Base-by-base conservation (phyloP, 305 asterid genomes). In the Petunia hybrid region DNA sequence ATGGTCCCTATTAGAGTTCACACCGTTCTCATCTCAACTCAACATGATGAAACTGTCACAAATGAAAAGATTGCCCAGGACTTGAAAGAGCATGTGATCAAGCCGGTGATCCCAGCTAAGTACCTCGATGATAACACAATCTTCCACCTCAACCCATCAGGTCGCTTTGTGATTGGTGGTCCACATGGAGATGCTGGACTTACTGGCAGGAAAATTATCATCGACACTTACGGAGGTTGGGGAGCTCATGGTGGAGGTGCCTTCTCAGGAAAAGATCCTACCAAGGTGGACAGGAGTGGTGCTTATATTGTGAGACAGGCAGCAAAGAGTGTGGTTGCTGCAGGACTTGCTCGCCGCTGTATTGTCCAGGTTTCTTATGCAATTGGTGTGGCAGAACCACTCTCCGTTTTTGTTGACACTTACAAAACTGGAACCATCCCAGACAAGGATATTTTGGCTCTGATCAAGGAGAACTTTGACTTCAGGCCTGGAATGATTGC, bases 131-230 rank as follows among this genome's bases (percentile, higher is more conserved):
- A 82, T 39, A 55, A 82, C 5, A 82, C 84, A 4, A 82, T 82
- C 84, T 82, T 82, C 81, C 84, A 82, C 77, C 84, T 82, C 77
- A 82, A 82, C 81, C 84, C 84, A 65, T 82, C 84, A n/a, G 84
- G 84, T 64, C 84, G 84, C 6, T 76, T 82, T 64, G 84, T 82
- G 53, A 82, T 82, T 65, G 84, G 84, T 82, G 84, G 84, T 75
- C 84, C 84, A 57, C 84, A 82, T 53, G 84, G 84, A 55, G 84
- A 82, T 14, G 84, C 84, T 31, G 84, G 84, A 65, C 84, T 82
- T 76, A 82, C 84, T 41, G 84, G 84, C 38, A 64, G 84, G 22
- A 81, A 81, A 56, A 81, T 81, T 4, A 81, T 81, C 41, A 81
- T 81, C 1, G 84, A 81, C 61, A 81, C 84, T 3, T 81, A 81